phyloP scores from a whole-genome alignment of 2,329 filamentous ascomycete genomes.

The Bertia moriformis region DNA sequence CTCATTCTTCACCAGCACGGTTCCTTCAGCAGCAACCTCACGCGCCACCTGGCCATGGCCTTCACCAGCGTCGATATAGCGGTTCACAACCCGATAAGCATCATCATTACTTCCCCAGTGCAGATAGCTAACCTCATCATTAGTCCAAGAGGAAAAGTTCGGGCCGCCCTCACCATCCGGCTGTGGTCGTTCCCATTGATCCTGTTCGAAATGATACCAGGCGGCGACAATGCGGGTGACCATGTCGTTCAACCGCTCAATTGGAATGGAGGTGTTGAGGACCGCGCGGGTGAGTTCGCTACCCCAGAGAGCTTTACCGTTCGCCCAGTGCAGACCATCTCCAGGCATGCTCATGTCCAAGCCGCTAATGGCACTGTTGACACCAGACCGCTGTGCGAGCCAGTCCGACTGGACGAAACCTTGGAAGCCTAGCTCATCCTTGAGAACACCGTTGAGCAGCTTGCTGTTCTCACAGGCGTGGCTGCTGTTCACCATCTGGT shows the following conservation, averaged over 20 bases:
- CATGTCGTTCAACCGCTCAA: conserved; percentile 53
- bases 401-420: conserved; percentile 47
- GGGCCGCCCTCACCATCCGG: conserved; percentile 14
- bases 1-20: conserved; percentile 56
- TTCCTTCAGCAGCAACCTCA: conserved; percentile 36
- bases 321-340: conserved; percentile 30
- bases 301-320: conserved; percentile 38
- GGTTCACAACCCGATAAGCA: conserved; percentile 34
- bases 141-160: conserved; percentile 1
- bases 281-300: conserved; percentile 34
- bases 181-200: conserved; percentile 3
- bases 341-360: conserved; percentile 77
- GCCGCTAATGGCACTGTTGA: conserved; percentile 49
- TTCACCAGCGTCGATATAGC: conserved; percentile 34
- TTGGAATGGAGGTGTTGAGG: conserved; percentile 38
- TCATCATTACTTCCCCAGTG: conserved; percentile 9
- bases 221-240: conserved; percentile 45
- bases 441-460: conserved; percentile 53
- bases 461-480: conserved; percentile 56
- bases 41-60: conserved; percentile 45
- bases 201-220: conserved; percentile 43
- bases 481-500: conserved; percentile 39
- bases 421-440: conserved; percentile 62
- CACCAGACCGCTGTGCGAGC: conserved; percentile 62
- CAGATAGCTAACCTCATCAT: background rate